A percentile compares a stretch with the other conserved stretches of the same genome.
These are phyloP conservation scores for Picea sitchensis DNA, from an alignment of 75 land plant genomes.

Conservation along the genomic window DNA sequence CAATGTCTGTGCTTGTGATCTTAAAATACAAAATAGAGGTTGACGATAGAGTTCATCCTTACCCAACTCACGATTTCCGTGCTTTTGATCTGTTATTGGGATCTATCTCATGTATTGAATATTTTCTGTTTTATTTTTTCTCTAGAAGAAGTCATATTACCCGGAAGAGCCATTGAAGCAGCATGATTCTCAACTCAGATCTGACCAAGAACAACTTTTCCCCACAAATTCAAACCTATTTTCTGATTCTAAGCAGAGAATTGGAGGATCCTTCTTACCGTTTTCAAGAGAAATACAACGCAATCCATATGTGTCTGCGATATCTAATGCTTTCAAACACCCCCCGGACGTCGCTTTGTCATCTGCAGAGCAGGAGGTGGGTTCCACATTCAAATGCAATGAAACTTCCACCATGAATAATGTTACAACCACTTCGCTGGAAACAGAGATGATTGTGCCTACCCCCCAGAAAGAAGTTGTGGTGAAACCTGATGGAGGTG, in stretches of 20 bases:
- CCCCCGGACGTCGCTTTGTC: conserved; percentile 59
- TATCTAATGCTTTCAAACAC: background rate
- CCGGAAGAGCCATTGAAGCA: conserved; percentile 15
- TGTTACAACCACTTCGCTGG: background rate
- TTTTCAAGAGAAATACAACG: conserved; percentile 62
- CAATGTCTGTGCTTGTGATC: too few relatives aligned
- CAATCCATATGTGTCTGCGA: background rate
- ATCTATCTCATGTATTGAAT: too few relatives aligned
- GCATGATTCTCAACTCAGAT: conserved; percentile 2
- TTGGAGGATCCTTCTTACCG: conserved; percentile 83
- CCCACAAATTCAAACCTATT: too few relatives aligned
- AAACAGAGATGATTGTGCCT: background rate
- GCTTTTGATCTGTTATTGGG: too few relatives aligned
- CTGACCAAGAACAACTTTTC: conserved; percentile 12
- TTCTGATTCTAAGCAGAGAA: too few relatives aligned
- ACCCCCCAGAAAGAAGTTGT: background rate
- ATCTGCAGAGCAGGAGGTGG: conserved; percentile 31
- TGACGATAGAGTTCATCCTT: too few relatives aligned
- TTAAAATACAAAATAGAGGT: too few relatives aligned
- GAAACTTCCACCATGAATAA: background rate
- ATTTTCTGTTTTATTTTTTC: background rate
- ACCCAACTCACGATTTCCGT: background rate
- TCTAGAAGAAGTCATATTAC: conserved; percentile 8
- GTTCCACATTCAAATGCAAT: conserved; percentile 5
- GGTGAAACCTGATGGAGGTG: background rate